phyloP scores from a whole-genome alignment of 371 early-diverging fungal species.

The Mucor plumbeus region DNA sequence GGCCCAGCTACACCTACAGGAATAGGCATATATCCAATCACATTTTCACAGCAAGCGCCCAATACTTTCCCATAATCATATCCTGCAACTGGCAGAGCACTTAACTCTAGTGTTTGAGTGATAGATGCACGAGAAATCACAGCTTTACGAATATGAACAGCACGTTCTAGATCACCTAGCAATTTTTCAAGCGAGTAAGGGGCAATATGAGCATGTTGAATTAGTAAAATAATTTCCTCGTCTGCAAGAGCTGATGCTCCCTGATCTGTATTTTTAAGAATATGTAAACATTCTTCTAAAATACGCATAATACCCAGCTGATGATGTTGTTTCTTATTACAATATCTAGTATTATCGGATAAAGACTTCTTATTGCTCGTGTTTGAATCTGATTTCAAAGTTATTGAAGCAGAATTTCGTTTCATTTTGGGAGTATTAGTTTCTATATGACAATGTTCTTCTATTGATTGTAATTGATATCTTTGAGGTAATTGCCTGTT shows the following conservation, averaged over 20 bases:
- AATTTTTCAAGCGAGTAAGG: constrained; percentile 87
- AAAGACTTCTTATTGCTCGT: no score
- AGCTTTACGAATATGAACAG: constrained; percentile 84
- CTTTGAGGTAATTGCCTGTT: not conserved
- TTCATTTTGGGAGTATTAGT: not conserved
- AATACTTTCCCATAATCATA: constrained; percentile 90
- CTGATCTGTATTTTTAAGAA: not conserved
- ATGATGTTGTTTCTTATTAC: not conserved
- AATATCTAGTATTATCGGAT: no score
- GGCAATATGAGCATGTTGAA: constrained; percentile 74
- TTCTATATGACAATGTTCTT: not conserved
- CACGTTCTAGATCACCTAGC: constrained; percentile 77
- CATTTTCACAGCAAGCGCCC: constrained; percentile 97
- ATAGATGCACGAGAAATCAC: constrained; percentile 74
- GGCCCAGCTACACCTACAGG: constrained; percentile 94
- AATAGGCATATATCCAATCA: constrained; percentile 93
- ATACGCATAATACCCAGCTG: not conserved
- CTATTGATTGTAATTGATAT: not conserved
- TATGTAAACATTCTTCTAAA: not conserved
- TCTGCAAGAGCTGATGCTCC: constrained; percentile 42
- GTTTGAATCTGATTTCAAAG: no score
- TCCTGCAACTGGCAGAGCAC: constrained; percentile 76
- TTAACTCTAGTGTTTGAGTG: constrained; percentile 69
- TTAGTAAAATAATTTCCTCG: constrained; percentile 80
- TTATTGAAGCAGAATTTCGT: not conserved